phyloP scores from a whole-genome alignment of 306 rosid genomes.

The Trifolium fragiferum region DNA sequence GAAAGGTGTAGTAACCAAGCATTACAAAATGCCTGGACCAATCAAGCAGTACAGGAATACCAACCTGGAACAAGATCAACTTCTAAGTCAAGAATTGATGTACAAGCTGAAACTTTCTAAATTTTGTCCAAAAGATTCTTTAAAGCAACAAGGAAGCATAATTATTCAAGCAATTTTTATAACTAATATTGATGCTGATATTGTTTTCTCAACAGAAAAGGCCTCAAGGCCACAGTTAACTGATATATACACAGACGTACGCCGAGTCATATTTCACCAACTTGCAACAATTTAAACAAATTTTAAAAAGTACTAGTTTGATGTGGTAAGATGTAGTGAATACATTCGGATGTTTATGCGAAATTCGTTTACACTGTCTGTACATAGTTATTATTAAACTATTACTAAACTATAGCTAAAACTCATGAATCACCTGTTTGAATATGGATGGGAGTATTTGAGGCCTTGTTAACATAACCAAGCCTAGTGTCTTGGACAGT shows the following conservation, averaged over 20 bases:
- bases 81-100: no score
- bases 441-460: constrained; percentile 88
- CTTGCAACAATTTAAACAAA: no score
- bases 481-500: constrained; percentile 86
- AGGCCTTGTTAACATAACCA: constrained; percentile 88
- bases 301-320: background rate
- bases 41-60: constrained; percentile 80
- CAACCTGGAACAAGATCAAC: constrained; percentile 62
- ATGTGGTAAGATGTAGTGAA: background rate
- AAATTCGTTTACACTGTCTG: background rate
- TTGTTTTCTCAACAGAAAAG: background rate
- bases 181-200: background rate
- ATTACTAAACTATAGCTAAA: background rate
- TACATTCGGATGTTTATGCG: background rate
- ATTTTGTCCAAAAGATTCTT: no score
- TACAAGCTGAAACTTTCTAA: no score
- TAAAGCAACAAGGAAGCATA: background rate
- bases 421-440: constrained; percentile 70
- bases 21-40: constrained; percentile 81
- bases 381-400: background rate
- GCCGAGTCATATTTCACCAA: background rate
- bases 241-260: background rate
- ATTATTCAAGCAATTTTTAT: background rate
- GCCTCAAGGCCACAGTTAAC: background rate
- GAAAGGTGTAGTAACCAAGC: constrained; percentile 82